Percentiles rank a stretch among this genome's conserved stretches.
phyloP scores from a whole-genome alignment of 2,329 filamentous ascomycete species.

The Diaporthe sp. region DNA sequence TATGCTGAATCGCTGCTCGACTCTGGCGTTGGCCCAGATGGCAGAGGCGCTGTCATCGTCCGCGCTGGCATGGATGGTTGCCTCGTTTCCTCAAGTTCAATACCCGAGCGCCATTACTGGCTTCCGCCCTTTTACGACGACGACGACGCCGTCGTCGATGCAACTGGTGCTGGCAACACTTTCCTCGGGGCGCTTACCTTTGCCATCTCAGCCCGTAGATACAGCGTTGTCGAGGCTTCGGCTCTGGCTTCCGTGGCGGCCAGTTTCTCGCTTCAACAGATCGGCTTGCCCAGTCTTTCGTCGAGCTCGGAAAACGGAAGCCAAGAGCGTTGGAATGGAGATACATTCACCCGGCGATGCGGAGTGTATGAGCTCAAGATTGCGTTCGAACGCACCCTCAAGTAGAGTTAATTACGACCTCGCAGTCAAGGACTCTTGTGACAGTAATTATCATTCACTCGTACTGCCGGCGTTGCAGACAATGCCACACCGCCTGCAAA shows the following conservation, averaged over 20 bases:
- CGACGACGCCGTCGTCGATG: conserved; percentile 42
- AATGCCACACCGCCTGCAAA: too few relatives aligned
- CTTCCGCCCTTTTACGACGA: conserved; percentile 43
- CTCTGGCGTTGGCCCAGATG: conserved; percentile 11
- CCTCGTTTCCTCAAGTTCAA: conserved; percentile 12
- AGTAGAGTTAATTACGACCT: too few relatives aligned
- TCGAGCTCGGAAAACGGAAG: neutral
- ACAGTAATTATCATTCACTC: too few relatives aligned
- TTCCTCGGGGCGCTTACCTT: conserved; percentile 47
- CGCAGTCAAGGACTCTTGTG: too few relatives aligned
- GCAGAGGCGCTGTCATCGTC: neutral
- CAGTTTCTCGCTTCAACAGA: conserved; percentile 46
- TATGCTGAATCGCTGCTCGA: neutral
- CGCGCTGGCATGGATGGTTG: conserved; percentile 25
- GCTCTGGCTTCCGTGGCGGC: conserved; percentile 46
- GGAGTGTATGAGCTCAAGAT: neutral
- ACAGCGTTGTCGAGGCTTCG: conserved; percentile 40
- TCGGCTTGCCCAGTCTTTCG: conserved; percentile 40
- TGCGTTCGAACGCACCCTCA: too few relatives aligned
- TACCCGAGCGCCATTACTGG: conserved; percentile 38
- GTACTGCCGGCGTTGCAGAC: too few relatives aligned
- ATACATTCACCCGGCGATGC: neutral
- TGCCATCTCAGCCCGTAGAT: conserved; percentile 38
- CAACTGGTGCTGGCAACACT: conserved; percentile 49
- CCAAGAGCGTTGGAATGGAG: conserved; percentile 9